These are phyloP conservation scores for Vinca minor DNA, from an alignment of 257 asterid genomes.

Conservation along the genomic window DNA sequence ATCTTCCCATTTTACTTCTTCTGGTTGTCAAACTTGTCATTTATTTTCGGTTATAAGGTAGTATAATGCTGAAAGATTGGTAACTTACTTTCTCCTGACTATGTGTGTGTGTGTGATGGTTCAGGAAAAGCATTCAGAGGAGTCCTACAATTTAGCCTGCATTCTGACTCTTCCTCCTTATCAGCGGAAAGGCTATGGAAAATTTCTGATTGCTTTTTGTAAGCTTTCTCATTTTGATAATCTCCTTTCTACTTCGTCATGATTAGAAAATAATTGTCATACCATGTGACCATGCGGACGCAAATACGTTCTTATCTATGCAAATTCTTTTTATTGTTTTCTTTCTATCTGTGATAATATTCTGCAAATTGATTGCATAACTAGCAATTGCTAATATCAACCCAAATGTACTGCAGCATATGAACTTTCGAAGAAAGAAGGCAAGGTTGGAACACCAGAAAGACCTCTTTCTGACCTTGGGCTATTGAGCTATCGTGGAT, in stretches of 20 bases:
- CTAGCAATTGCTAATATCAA: background rate
- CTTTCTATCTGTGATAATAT: background rate
- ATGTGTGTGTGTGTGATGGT: slow-evolving; percentile 22
- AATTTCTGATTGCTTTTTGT: slow-evolving; percentile 94
- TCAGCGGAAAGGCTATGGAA: slow-evolving; percentile 95
- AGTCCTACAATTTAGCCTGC: slow-evolving; percentile 92
- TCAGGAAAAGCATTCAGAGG: slow-evolving; percentile 98
- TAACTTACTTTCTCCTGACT: slow-evolving; percentile 3
- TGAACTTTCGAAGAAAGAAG: slow-evolving; percentile 91
- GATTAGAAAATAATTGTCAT: background rate
- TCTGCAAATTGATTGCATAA: background rate
- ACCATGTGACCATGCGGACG: background rate
- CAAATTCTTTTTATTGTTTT: background rate
- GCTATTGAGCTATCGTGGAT: slow-evolving; percentile 77
- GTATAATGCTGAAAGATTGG: background rate
- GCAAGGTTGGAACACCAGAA: slow-evolving; percentile 94
- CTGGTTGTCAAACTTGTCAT: background rate
- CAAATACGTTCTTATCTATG: background rate
- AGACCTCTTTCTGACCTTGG: slow-evolving; percentile 95
- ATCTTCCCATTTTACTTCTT: background rate
- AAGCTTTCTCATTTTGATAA: slow-evolving; percentile 26
- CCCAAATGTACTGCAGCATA: slow-evolving; percentile 47
- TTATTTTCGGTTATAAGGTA: background rate
- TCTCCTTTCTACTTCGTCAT: slow-evolving; percentile 2
- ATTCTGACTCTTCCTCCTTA: slow-evolving; percentile 96